Evolutionary conservation across 2,329 filamentous ascomycete species (phyloP).

Genomic region (Niveomyces coronatus): DNA sequence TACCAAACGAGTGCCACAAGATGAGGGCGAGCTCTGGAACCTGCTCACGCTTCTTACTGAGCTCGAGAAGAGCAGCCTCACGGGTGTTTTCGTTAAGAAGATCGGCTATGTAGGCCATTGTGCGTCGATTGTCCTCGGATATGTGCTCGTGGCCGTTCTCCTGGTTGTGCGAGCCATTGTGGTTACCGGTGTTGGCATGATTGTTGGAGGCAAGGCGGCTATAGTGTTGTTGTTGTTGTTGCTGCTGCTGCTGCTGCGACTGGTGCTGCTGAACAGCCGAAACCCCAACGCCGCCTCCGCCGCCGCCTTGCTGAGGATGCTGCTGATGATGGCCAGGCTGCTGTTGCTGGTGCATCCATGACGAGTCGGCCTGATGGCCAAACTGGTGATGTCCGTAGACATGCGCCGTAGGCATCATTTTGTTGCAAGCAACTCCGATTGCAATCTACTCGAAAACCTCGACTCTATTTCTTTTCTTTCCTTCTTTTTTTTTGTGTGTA

Average conservation of each 20-base stretch:
- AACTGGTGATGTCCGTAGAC: constrained; percentile 61
- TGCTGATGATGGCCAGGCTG: constrained; percentile 49
- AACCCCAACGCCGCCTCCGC: too few species aligned
- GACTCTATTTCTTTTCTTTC: too few species aligned
- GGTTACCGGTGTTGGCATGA: constrained; percentile 40
- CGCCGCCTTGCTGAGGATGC: constrained; percentile 42
- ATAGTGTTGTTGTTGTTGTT: constrained; percentile 52
- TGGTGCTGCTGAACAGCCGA: constrained; percentile 41
- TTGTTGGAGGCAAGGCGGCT: constrained; percentile 56
- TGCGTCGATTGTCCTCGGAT: constrained; percentile 83
- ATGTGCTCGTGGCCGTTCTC: constrained; percentile 55
- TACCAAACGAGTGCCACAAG: constrained; percentile 97
- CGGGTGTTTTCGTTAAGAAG: constrained; percentile 78
- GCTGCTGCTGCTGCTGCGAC: constrained; percentile 29
- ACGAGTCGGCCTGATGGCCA: constrained; percentile 48
- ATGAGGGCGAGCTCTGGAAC: constrained; percentile 94
- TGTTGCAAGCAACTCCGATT: background rate
- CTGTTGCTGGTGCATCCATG: constrained; percentile 61
- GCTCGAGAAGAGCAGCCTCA: constrained; percentile 83
- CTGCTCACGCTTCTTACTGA: constrained; percentile 98
- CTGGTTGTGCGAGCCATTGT: constrained; percentile 35
- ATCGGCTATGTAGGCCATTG: constrained; percentile 88
- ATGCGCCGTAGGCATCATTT: constrained; percentile 53
- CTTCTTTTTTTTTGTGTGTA: too few species aligned
- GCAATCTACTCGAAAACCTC: too few species aligned